Base-by-base conservation (phyloP, 2,329 filamentous ascomycete species). In the Hypoxylon sp. region DNA sequence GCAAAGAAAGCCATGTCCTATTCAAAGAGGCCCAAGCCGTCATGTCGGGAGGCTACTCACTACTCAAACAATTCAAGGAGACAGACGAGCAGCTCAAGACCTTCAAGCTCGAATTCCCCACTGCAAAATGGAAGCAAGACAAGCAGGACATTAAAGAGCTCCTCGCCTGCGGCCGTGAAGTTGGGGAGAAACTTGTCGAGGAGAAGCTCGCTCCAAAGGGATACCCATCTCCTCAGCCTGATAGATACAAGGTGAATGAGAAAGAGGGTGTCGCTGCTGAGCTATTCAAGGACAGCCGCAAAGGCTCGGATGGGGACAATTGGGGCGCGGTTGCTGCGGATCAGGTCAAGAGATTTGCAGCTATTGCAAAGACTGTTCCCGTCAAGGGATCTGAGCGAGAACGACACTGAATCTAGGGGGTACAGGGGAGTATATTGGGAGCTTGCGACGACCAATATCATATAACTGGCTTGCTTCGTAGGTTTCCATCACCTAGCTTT, bases 51-150 rank as follows among this genome's bases (percentile, higher is more conserved):
- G 71, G 74, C 65, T 65, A 66, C 16, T 56, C 68, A 2, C 72
- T 81, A 2, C 61, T 80, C 12, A 62, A 69, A 9, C 71, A 72
- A 8, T 75, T 79, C 65, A 71, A 71, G n/a, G 68, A 70, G 11
- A 70, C 70, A 6, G 74, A 78, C 11, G 66, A 70, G 48, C 70
- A 68, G 30, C 68, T 75, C 11, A 65, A 72, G 54, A 58, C 62
- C 6, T 63, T 72, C 5, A 70, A 73, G 25, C 34, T 76, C 23
- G 65, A 70, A 2, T 65, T 74, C 5, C 75, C 75, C 2, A 66
- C 66, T 11, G 68, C 69, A 19, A 69, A 51, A 27, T 80, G 78
- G 78, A 72, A 75, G 58, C 66, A 77, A 51, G 79, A 81, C 58
- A 74, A 74, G 37, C 60, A 74, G 30, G 73, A 76, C 8, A 71